Percentiles rank a stretch among this genome's conserved stretches.
Evolutionary conservation across 2,329 filamentous ascomycete species (phyloP).

Genomic region (Dactylonectria macrodidyma): DNA sequence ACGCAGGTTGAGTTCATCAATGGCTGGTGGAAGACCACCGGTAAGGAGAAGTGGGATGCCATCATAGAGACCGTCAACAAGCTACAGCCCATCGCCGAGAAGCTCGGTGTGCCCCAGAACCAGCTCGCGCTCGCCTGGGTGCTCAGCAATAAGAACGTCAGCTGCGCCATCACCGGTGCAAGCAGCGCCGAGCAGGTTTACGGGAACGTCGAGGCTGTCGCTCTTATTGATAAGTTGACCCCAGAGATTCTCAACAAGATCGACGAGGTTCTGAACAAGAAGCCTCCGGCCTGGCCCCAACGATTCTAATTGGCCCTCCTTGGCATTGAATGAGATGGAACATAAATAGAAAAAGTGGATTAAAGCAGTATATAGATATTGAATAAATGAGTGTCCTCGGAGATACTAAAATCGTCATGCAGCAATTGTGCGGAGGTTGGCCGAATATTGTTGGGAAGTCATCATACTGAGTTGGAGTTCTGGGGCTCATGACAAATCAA

Average conservation of each 20-base stretch:
- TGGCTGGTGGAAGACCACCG: conserved; percentile 66
- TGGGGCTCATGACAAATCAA: conserved; percentile 21
- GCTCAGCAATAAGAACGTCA: conserved; percentile 73
- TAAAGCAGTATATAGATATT: background rate
- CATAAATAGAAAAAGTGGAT: background rate
- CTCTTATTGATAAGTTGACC: conserved; percentile 69
- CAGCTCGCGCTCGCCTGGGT: conserved; percentile 75
- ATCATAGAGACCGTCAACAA: conserved; percentile 73
- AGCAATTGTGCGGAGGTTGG: conserved; percentile 13
- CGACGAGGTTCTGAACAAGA: conserved; percentile 71
- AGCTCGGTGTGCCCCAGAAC: conserved; percentile 71
- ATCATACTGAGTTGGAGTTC: background rate
- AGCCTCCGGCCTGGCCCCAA: conserved; percentile 61
- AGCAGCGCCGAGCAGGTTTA: conserved; percentile 71
- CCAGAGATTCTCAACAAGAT: conserved; percentile 72
- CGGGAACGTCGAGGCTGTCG: conserved; percentile 70
- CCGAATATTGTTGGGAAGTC: conserved; percentile 6
- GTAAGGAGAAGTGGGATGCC: conserved; percentile 67
- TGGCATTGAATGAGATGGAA: background rate
- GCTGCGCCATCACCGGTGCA: conserved; percentile 73
- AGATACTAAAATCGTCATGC: conserved; percentile 11
- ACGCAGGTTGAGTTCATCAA: conserved; percentile 70
- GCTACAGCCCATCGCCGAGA: conserved; percentile 74
- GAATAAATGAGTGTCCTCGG: conserved; percentile 15
- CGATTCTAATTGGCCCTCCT: conserved; percentile 48